phyloP scores from a whole-genome alignment of 2,329 filamentous ascomycete genomes.

The Fusarium mangiferae region DNA sequence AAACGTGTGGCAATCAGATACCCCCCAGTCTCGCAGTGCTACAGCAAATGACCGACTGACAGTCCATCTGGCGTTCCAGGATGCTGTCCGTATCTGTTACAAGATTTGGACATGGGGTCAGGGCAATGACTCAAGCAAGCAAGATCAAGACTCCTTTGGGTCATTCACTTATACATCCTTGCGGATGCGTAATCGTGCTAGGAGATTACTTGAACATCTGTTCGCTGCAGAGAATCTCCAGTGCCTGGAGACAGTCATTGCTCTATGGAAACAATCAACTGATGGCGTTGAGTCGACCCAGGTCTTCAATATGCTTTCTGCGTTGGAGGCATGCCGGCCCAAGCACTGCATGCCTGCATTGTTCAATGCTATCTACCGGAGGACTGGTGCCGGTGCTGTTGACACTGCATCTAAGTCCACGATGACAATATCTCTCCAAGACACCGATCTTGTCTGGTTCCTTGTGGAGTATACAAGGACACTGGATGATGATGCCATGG shows the following conservation, averaged over 20 bases:
- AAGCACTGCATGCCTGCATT: constrained; percentile 93
- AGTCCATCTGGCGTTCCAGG: constrained; percentile 95
- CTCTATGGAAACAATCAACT: constrained; percentile 76
- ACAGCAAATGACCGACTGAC: constrained; percentile 95
- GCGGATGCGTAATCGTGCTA: constrained; percentile 88
- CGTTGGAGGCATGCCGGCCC: constrained; percentile 89
- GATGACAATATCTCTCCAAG: constrained; percentile 83
- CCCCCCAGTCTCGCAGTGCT: constrained; percentile 78
- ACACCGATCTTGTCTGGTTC: constrained; percentile 87
- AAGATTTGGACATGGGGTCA: constrained; percentile 95
- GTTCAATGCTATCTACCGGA: constrained; percentile 95
- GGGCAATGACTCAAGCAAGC: constrained; percentile 64
- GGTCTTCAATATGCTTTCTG: constrained; percentile 87
- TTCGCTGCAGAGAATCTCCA: constrained; percentile 93
- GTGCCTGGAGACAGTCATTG: constrained; percentile 89
- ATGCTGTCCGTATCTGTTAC: constrained; percentile 92
- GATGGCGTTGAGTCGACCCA: constrained; percentile 64
- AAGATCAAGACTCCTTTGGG: constrained; percentile 75
- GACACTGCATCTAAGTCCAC: constrained; percentile 86
- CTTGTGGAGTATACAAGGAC: constrained; percentile 89
- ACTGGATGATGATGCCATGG: constrained; percentile 95
- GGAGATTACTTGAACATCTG: constrained; percentile 89
- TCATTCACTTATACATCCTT: constrained; percentile 93
- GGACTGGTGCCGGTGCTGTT: constrained; percentile 84
- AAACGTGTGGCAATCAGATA: constrained; percentile 85